Evolutionary conservation across 192 early-diverging fungal species (phyloP), one percentile per base, ranked within the genome.

Genomic region (Dissophora globulifera): DNA sequence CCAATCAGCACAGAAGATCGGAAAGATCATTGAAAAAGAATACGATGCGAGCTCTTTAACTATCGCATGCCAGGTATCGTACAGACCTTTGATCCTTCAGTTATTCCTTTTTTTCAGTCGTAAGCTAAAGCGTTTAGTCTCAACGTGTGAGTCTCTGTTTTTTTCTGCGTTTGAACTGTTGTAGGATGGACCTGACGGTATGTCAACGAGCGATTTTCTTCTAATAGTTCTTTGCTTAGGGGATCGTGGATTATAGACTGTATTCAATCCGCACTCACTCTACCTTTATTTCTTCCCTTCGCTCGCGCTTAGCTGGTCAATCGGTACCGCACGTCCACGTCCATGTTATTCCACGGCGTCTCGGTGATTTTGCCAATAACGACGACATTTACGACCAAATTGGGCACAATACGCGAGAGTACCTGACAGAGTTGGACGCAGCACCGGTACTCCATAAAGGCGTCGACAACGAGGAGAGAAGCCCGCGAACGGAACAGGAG

Each of bases 311-410:
- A 76, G 72, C 72, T 26, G 72, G 72, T 7, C 72, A 94, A 75
- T 85, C 95, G 20, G 94, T 98, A 5, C 86, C 91, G 11, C 97
- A 98, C 79, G 90, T 92, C 9, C 97, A 98, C 60, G 75, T 97
- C 27, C 97, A 98, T 78, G 63, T 98, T 26, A 94, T 98, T 41
- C 95, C 96, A 38, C 86, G 96, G 11, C 81, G 75, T 32, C 64
- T 78, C 17, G 92, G 92, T 26, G 95, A 98, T 66, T 96, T 85
- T 82, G 80, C 82, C 13, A 83, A 92, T 57, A 97, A 96, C 58
- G 94, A 98, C 76, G 93, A 95, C 38, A 90, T 96, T 41, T 96
- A 96, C 58, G 78, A 80, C 22, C 94, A 89, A 22, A 87, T 97
- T 46, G 83, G 95, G 38, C 67, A 60, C 10, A 83, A 84, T 50